Evolutionary conservation across 805 yeast species (phyloP).

Genomic region (Nakazawaea peltata): DNA sequence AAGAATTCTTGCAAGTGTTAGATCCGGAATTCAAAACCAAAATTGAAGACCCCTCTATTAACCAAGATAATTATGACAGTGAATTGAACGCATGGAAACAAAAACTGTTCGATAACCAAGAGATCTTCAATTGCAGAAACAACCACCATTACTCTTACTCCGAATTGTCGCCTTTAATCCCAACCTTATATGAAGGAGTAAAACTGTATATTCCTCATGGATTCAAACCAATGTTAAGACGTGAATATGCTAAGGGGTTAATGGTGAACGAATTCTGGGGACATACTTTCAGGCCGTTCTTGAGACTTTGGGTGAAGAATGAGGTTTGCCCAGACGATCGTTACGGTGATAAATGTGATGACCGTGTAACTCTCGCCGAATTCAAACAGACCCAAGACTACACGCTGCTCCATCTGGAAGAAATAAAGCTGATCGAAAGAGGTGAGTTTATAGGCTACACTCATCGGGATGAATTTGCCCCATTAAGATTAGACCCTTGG

Average conservation of each 20-base stretch:
- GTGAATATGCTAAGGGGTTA: conserved; percentile 40
- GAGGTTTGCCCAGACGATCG: conserved; percentile 20
- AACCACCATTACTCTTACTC: conserved; percentile 38
- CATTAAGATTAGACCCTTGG: conserved; percentile 13
- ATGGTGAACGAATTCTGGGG: conserved; percentile 27
- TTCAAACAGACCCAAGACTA: conserved; percentile 23
- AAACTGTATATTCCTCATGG: conserved; percentile 44
- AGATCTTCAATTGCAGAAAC: conserved; percentile 44
- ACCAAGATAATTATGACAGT: conserved; percentile 13
- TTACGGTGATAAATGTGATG: conserved; percentile 22
- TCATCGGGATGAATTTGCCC: conserved; percentile 9
- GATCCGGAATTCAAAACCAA: conserved; percentile 14
- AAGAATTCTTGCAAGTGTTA: conserved; percentile 10
- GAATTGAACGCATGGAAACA: conserved; percentile 9
- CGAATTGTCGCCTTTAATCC: conserved; percentile 41
- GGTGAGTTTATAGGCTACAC: conserved; percentile 7
- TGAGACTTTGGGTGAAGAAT: conserved; percentile 47
- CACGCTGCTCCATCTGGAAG: conserved; percentile 20
- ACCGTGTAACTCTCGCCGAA: conserved; percentile 21
- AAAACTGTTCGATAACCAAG: conserved; percentile 16
- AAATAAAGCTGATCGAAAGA: conserved; percentile 16
- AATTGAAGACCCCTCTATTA: conserved; percentile 9
- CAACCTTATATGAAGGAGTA: conserved; percentile 47
- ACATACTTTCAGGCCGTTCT: conserved; percentile 38
- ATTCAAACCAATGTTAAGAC: conserved; percentile 29